Percentiles rank a stretch among this genome's conserved stretches.
Evolutionary conservation across 2,329 filamentous ascomycete genomes (phyloP).

Genomic region (Talaromyces albobiverticillius): DNA sequence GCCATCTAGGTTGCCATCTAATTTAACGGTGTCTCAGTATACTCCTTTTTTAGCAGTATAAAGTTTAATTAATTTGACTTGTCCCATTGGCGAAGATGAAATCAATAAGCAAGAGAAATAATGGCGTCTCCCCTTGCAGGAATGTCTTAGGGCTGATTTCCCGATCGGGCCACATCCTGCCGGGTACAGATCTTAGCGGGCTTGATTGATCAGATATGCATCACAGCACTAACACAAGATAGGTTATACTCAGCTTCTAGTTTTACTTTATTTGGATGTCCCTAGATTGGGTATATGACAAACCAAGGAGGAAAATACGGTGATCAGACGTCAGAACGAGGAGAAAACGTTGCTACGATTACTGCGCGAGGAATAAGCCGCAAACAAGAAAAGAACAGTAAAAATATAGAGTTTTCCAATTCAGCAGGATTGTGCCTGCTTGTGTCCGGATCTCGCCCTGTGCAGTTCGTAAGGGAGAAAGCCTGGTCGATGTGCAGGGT

Average conservation of each 20-base stretch:
- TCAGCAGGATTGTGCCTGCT: too few species aligned
- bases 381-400: not conserved
- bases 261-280: not conserved
- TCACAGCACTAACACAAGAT: not conserved
- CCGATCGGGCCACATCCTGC: not conserved
- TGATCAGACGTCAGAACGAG: not conserved
- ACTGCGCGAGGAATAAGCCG: not conserved
- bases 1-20: too few species aligned
- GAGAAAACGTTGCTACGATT: not conserved
- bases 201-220: constrained; percentile 1
- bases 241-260: not conserved
- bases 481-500: too few species aligned
- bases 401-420: too few species aligned
- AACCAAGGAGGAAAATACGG: not conserved
- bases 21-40: not conserved
- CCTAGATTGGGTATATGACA: not conserved
- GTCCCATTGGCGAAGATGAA: not conserved
- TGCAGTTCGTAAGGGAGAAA: too few species aligned
- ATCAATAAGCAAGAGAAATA: not conserved
- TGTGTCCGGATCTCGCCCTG: too few species aligned
- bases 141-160: constrained; percentile 10
- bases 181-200: constrained; percentile 7
- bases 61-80: not conserved
- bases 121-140: constrained; percentile 3
- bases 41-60: too few species aligned